Evolutionary conservation across 2,329 filamentous ascomycete species (phyloP), one percentile per base, ranked within the genome.

Genomic region (Talaromyces rugulosus): DNA sequence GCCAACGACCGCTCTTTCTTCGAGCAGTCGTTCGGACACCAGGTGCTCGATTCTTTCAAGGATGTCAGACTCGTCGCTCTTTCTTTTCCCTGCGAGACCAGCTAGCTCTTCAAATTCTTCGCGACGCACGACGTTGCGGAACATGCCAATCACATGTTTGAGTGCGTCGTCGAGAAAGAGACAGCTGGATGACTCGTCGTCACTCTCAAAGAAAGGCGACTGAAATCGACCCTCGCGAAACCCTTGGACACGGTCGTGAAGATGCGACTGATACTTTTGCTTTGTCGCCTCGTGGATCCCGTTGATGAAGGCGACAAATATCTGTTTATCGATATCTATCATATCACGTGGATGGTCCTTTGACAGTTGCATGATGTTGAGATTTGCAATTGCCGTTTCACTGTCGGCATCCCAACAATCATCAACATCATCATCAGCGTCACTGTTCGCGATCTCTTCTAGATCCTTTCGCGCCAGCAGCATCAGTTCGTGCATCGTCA

Each of bases 401-500:
- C 67, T 58, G 40, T 36, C 67, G 42, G 61, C 58, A 54, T 68
- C 63, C 33, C 63, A 64, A 4, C 69, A 65, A 18, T 60, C 30
- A 28, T 57, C 36, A n/a, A 33, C 55, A 18, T 51, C 62, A 30
- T 57, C 14, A 18, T 40, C n/a, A 40, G 36, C n/a, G 36, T 50
- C n/a, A 44, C 34, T 18, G n/a, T 27, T 12, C 54, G n/a, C 14
- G 3, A 40, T 8, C 9, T 6, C 33, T 27, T 36, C 31, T 4
- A 36, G 54, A 56, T 69, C 66, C 31, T 58, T 56, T 52, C 68
- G 65, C 11, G 74, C 71, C 33, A 74, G 66, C 42, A 72, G 68
- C 70, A 78, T 77, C 66, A 76, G 70, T 65, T 78, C 77, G 64
- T 78, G 77, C 58, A 71, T 71, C 9, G 77, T 78, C 70, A 77